Percentiles rank a stretch among this genome's conserved stretches.
These are phyloP conservation scores for Rhizophagus clarus DNA, from an alignment of 192 early-diverging fungal species.

Conservation along the genomic window DNA sequence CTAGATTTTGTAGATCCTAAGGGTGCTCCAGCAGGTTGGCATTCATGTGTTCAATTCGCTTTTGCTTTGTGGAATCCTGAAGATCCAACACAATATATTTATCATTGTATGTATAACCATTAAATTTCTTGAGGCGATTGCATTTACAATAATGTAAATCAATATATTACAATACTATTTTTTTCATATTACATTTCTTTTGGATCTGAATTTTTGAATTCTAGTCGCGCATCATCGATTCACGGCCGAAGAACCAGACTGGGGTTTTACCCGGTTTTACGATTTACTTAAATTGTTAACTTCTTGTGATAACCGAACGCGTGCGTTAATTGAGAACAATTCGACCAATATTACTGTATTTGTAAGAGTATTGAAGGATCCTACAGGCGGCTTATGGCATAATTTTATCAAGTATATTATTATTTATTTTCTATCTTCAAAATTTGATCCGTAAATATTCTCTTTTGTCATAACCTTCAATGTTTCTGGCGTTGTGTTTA, in stretches of 20 bases:
- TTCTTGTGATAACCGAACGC: slow-evolving; percentile 41
- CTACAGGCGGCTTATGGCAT: slow-evolving; percentile 93
- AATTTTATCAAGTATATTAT: slow-evolving; percentile 76
- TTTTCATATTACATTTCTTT: too few relatives aligned
- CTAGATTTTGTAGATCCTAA: slow-evolving; percentile 81
- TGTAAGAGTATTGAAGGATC: slow-evolving; percentile 82
- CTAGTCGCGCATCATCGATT: slow-evolving; percentile 80
- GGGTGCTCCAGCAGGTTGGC: slow-evolving; percentile 64
- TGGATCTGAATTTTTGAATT: slow-evolving; percentile 7
- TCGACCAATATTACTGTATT: slow-evolving; percentile 66
- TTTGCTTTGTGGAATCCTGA: slow-evolving; percentile 74
- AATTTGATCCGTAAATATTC: slow-evolving; percentile 13
- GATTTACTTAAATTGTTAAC: slow-evolving; percentile 51
- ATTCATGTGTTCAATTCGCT: slow-evolving; percentile 81
- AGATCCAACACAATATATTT: slow-evolving; percentile 58
- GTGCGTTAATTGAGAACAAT: slow-evolving; percentile 71
- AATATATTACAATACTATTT: too few relatives aligned
- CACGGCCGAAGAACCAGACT: slow-evolving; percentile 79
- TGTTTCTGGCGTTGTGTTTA: slow-evolving; percentile 30
- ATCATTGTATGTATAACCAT: slow-evolving; percentile 50
- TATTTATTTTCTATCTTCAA: slow-evolving; percentile 22
- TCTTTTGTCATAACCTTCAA: slow-evolving; percentile 15
- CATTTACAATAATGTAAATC: too few relatives aligned
- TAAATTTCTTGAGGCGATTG: too few relatives aligned
- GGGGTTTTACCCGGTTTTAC: slow-evolving; percentile 91